A percentile compares a stretch with the other conserved stretches of the same genome.
Conservation (phyloP, 108 stramenopile species). For the Skeletonema grethae region DNA sequence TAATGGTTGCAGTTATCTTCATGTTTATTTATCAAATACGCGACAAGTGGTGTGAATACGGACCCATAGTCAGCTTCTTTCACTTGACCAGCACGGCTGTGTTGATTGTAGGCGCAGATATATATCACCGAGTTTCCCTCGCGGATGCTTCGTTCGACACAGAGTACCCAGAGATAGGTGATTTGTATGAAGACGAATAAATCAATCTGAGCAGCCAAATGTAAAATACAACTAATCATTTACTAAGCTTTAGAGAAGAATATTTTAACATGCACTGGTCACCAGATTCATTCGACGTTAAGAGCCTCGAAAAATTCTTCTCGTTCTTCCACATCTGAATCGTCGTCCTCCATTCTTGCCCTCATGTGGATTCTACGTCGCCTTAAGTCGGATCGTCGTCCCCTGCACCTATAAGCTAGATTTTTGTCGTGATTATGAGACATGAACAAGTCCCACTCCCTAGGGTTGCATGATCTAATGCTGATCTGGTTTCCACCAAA, state of each 20-base stretch:
- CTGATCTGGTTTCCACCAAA: conserved; percentile 1
- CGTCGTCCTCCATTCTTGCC: not conserved
- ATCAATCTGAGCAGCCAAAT: not conserved
- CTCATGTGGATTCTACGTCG: not conserved
- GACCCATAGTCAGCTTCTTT: conserved; percentile 62
- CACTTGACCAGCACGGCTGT: conserved; percentile 68
- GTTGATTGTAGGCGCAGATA: conserved; percentile 77
- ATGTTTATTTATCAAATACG: conserved; percentile 76
- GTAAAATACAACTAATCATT: conserved; percentile 1
- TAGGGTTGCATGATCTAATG: not conserved
- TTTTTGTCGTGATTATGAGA: not conserved
- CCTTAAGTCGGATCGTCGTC: not conserved
- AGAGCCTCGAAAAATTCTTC: too few relatives aligned
- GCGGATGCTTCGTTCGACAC: conserved; percentile 81
- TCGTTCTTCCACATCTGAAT: not conserved
- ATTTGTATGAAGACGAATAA: conserved; percentile 70
- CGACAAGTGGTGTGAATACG: conserved; percentile 73
- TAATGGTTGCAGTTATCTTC: conserved; percentile 66
- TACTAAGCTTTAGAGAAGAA: not conserved
- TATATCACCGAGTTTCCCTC: conserved; percentile 80
- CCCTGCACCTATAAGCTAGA: not conserved
- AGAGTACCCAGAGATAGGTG: conserved; percentile 68
- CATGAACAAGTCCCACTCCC: not conserved
- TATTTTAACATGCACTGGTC: not conserved
- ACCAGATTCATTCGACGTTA: not conserved